Evolutionary conservation across 768 basidiomycete genomes (phyloP), one percentile per base, ranked within the genome.

Genomic region (Porphyrellus cyaneotinctus): DNA sequence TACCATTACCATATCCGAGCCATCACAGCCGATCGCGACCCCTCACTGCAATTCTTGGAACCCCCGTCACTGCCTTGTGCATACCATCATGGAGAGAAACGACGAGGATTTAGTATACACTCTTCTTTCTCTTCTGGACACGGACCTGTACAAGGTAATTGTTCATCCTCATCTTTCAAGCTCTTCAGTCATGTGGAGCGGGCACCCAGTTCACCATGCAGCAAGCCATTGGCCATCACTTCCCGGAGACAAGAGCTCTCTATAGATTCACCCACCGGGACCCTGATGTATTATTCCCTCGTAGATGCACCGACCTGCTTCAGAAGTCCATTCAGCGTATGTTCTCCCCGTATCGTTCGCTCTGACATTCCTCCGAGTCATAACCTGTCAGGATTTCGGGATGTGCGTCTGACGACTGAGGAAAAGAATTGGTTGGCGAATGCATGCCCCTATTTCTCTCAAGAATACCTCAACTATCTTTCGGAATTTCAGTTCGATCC

Each of bases 91-190:
- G 64, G 52, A 56, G 13, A 41, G n/a, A 31, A 17, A 31, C 15
- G 32, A 1, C 7, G 55, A 58, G 20, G 56, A 55, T 32, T 42
- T 54, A 22, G 23, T 54, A 17, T 66, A 62, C 30, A 56, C 37
- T 6, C 62, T 58, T 35, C 55, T 18, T 26, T 94, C 91, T 15
- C 74, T 97, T 47, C 78, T 97, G 41, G 95, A 97, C 69, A 94
- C 93, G 0, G 95, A 97, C 69, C 72, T 95, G 28, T 97, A 97
- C 82, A 98, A 95, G 81, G 92, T 86, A 47, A 41, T 54, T 17
- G 41, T 37, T n/a, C 49, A 30, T 28, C 18, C 24, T 43, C 23
- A 37, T 31, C 15, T 9, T 35, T 20, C 42, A 2, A 13, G 18
- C 10, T 30, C 12, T 20, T 39, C 14, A 23, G n/a, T 44, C n/a